A percentile compares a stretch with the other conserved stretches of the same genome.
These are phyloP conservation scores for Candolleomyces eurysporus DNA, from an alignment of 768 basidiomycete species.

Conservation along the genomic window DNA sequence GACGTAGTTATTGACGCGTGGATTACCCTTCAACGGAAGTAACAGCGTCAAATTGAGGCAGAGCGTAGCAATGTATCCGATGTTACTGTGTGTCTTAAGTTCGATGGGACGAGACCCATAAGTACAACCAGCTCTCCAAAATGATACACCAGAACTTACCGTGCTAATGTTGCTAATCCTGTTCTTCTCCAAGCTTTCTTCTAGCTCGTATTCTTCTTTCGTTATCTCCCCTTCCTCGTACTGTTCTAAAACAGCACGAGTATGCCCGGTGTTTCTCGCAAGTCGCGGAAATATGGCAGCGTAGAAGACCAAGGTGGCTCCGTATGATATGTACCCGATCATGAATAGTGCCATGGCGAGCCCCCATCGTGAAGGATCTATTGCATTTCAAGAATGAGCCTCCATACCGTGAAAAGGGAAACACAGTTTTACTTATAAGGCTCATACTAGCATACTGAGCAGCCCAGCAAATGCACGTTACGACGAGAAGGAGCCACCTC, in stretches of 20 bases:
- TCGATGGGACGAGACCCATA: background rate
- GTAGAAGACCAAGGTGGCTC: slow-evolving; percentile 80
- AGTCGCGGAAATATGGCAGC: slow-evolving; percentile 77
- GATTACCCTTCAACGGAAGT: slow-evolving; percentile 55
- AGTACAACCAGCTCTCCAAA: background rate
- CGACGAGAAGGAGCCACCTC: slow-evolving; percentile 72
- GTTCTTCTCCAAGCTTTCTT: slow-evolving; percentile 83
- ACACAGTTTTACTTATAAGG: slow-evolving; percentile 49
- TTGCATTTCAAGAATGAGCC: too few species aligned
- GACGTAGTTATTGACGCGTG: slow-evolving; percentile 72
- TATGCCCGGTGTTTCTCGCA: slow-evolving; percentile 70
- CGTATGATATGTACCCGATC: slow-evolving; percentile 75
- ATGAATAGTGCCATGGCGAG: slow-evolving; percentile 77
- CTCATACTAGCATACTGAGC: slow-evolving; percentile 78
- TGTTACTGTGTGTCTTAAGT: slow-evolving; percentile 66
- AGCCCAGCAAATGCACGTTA: slow-evolving; percentile 77
- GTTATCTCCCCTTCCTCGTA: slow-evolving; percentile 60
- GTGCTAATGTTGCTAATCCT: slow-evolving; percentile 83
- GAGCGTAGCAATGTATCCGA: slow-evolving; percentile 67
- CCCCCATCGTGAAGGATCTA: slow-evolving; percentile 70
- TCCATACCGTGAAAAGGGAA: too few species aligned
- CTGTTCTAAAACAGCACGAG: slow-evolving; percentile 51
- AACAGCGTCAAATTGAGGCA: slow-evolving; percentile 70
- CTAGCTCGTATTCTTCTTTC: slow-evolving; percentile 63
- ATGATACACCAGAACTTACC: slow-evolving; percentile 35